A percentile compares a stretch with the other conserved stretches of the same genome.
Conservation (phyloP, 2,329 filamentous ascomycete genomes). For the Phaeosphaeriaceae sp. region DNA sequence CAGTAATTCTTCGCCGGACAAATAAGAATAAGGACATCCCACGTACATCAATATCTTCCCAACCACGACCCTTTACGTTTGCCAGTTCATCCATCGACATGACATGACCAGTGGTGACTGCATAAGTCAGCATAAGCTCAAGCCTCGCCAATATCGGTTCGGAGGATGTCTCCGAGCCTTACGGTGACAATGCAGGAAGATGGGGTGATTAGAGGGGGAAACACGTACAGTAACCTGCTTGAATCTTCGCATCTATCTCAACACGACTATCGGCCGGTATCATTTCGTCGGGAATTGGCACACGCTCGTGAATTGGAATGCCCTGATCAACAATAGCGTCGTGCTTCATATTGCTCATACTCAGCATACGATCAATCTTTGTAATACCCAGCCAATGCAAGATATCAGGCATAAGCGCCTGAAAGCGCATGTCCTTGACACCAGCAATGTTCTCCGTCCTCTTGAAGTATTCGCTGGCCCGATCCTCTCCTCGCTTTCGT, state of each 20-base stretch:
- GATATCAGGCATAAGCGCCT: slow-evolving; percentile 97
- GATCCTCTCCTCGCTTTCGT: slow-evolving; percentile 75
- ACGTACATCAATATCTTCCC: slow-evolving; percentile 73
- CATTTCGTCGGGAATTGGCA: slow-evolving; percentile 91
- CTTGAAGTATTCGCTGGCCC: slow-evolving; percentile 91
- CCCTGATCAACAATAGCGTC: slow-evolving; percentile 86
- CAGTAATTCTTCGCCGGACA: slow-evolving; percentile 20
- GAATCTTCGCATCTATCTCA: slow-evolving; percentile 99
- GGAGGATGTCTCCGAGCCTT: neutral
- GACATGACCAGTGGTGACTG: slow-evolving; percentile 83
- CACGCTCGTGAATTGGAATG: slow-evolving; percentile 85
- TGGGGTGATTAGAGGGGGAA: neutral
- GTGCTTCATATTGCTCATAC: slow-evolving; percentile 98
- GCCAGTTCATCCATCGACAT: slow-evolving; percentile 87
- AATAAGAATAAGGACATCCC: slow-evolving; percentile 9
- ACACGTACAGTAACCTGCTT: slow-evolving; percentile 77
- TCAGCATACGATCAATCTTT: slow-evolving; percentile 98
- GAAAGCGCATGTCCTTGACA: slow-evolving; percentile 96
- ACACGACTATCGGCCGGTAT: slow-evolving; percentile 94
- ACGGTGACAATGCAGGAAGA: neutral
- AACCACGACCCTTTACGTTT: slow-evolving; percentile 85
- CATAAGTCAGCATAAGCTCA: slow-evolving; percentile 26
- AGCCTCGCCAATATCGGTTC: neutral
- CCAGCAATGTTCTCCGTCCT: slow-evolving; percentile 98
- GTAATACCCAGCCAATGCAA: slow-evolving; percentile 97